Conservation (phyloP, 2,329 filamentous ascomycete genomes). For the Rosellinia necatrix region DNA sequence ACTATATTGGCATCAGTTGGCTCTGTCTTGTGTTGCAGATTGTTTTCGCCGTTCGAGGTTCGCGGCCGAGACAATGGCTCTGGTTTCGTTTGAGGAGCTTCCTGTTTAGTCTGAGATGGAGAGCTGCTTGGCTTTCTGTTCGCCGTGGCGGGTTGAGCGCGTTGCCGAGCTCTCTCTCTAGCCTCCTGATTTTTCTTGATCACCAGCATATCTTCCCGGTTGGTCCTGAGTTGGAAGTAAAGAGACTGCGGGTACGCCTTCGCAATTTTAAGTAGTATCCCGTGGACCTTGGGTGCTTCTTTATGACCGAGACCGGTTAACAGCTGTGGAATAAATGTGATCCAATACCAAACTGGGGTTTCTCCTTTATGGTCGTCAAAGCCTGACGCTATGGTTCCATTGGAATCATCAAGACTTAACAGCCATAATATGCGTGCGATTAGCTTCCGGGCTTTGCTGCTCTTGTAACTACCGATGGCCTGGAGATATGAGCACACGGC, state of each 20-base stretch:
- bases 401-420: slow-evolving; percentile 87
- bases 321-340: slow-evolving; percentile 96
- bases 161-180: slow-evolving; percentile 66
- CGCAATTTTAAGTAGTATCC: slow-evolving; percentile 88
- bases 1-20: slow-evolving; percentile 41
- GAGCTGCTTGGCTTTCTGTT: slow-evolving; percentile 52
- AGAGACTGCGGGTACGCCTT: slow-evolving; percentile 94
- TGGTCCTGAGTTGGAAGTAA: slow-evolving; percentile 94
- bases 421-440: slow-evolving; percentile 94
- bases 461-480: slow-evolving; percentile 95
- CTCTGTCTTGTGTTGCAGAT: slow-evolving; percentile 52
- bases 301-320: slow-evolving; percentile 89
- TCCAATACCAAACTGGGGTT: slow-evolving; percentile 99
- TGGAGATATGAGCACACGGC: slow-evolving; percentile 96
- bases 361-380: slow-evolving; percentile 98
- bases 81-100: slow-evolving; percentile 50
- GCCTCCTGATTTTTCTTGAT: slow-evolving; percentile 88
- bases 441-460: slow-evolving; percentile 91
- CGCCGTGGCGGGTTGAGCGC: slow-evolving; percentile 51
- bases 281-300: slow-evolving; percentile 84
- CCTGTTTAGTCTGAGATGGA: slow-evolving; percentile 58
- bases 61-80: slow-evolving; percentile 52
- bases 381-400: slow-evolving; percentile 79
- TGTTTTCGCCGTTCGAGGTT: slow-evolving; percentile 54
- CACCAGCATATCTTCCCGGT: slow-evolving; percentile 86